Evolutionary conservation across 1,139 yeast species (phyloP), one percentile per base, ranked within the genome.

Genomic region (Pichia sp.): DNA sequence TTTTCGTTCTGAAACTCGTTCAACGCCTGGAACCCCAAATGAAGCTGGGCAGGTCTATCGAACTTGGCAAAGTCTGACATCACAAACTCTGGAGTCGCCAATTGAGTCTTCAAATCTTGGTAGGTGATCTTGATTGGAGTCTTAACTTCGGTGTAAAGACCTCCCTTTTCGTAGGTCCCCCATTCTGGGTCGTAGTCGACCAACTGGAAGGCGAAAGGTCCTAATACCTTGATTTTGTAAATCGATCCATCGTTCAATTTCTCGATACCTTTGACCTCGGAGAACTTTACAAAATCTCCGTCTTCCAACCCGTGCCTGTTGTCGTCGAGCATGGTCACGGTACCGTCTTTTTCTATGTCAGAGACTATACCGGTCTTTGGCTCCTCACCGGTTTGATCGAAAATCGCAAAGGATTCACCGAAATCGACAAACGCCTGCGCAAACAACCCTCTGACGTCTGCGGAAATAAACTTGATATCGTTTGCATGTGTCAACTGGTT

Each of bases 321-420:
- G 60, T 90, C 98, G 66, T 87, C 96, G 62, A 91, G 78, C 76
- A 88, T 88, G 25, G 97, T 87, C 34, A 93, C 96, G 4, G 91
- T 85, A 50, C 99, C 99, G 64, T 88, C 79, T n/a, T 75, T 67
- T 65, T 90, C 96, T 57, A 93, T 84, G 65, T 87, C 96, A 1
- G 96, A 86, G 4, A 90, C 88, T 56, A 87, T 87, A 42, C 99
- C 99, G 3, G 83, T 68, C 48, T 75, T 74, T 22, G 96, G 96
- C 69, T 93, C 98, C 71, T 93, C 98, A 48, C 99, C 99, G 48
- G 86, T 88, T 46, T 83, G 78, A 66, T 93, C 99, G 55, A 85
- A 74, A 28, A 93, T 85, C 2, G 87, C 80, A 70, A 93, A 93
- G 26, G 79, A 74, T 0, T 78, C 78, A 51, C 99, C 99, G 58